These are phyloP conservation scores for Ogataea kodamae DNA, from an alignment of 805 yeast genomes.

Conservation along the genomic window DNA sequence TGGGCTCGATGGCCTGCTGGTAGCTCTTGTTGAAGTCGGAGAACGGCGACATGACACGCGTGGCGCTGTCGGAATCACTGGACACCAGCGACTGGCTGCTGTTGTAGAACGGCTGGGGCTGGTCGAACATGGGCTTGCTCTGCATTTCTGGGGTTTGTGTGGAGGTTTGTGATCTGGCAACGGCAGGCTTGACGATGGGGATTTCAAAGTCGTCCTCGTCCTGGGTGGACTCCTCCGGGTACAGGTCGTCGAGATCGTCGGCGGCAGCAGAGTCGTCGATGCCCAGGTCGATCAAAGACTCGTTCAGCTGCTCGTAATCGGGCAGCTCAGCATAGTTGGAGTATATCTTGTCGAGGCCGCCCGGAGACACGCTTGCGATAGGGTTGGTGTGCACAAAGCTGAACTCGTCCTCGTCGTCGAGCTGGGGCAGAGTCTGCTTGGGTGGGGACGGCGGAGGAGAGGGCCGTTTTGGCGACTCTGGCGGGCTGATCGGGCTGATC, in stretches of 20 bases:
- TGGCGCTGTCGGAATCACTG: constrained; percentile 11
- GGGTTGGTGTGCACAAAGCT: neutral
- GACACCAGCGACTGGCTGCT: constrained; percentile 9
- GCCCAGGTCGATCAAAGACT: constrained; percentile 7
- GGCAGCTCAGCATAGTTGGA: constrained; percentile 34
- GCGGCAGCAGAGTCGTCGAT: constrained; percentile 8
- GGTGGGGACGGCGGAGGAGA: neutral
- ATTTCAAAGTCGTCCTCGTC: constrained; percentile 21
- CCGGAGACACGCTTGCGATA: constrained; percentile 21
- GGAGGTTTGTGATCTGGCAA: constrained; percentile 7
- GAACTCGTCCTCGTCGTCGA: neutral
- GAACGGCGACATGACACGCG: constrained; percentile 34
- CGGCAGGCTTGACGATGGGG: constrained; percentile 13
- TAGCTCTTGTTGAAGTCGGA: constrained; percentile 33
- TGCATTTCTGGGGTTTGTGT: constrained; percentile 1
- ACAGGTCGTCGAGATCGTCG: constrained; percentile 23
- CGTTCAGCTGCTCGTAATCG: constrained; percentile 10
- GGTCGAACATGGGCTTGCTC: constrained; percentile 4
- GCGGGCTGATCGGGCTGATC: constrained; percentile 1
- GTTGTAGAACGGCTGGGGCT: constrained; percentile 5
- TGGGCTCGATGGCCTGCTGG: constrained; percentile 26
- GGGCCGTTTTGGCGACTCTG: neutral
- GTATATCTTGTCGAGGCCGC: constrained; percentile 30
- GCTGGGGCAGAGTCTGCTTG: constrained; percentile 8
- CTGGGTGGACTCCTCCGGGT: constrained; percentile 18